Evolutionary conservation across 2,329 filamentous ascomycete species (phyloP).

Genomic region (Sporothrix euskadiensis): DNA sequence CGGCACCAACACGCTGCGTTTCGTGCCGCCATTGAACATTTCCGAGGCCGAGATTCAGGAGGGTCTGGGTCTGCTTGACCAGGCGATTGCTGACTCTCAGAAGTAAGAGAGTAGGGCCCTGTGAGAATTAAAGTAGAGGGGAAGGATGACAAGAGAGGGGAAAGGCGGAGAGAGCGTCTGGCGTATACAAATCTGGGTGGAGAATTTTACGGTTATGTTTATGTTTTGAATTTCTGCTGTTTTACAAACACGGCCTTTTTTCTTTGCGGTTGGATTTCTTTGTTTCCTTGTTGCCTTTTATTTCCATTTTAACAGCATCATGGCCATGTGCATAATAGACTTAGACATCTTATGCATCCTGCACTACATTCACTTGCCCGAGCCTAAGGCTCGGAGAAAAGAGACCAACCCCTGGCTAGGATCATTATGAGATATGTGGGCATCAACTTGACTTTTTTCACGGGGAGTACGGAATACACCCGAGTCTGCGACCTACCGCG

Average conservation of each 20-base stretch:
- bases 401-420: background rate
- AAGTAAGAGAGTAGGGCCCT: background rate
- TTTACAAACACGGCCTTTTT: background rate
- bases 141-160: background rate
- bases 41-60: conserved; percentile 76
- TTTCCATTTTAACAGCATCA: background rate
- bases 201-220: background rate
- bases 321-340: conserved; percentile 15
- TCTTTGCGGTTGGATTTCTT: background rate
- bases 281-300: background rate
- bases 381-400: background rate
- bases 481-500: background rate
- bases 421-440: background rate
- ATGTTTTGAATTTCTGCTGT: background rate
- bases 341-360: background rate
- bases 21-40: conserved; percentile 85
- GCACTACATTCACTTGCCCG: background rate
- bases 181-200: background rate
- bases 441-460: background rate
- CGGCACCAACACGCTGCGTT: conserved; percentile 86
- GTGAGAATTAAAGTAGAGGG: background rate
- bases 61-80: conserved; percentile 73
- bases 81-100: conserved; percentile 55
- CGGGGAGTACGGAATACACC: background rate
- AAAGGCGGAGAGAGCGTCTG: conserved; percentile 1